Percentiles rank a stretch among this genome's conserved stretches.
Conservation (phyloP, 2,329 filamentous ascomycete species). For the Chalara sp. region DNA sequence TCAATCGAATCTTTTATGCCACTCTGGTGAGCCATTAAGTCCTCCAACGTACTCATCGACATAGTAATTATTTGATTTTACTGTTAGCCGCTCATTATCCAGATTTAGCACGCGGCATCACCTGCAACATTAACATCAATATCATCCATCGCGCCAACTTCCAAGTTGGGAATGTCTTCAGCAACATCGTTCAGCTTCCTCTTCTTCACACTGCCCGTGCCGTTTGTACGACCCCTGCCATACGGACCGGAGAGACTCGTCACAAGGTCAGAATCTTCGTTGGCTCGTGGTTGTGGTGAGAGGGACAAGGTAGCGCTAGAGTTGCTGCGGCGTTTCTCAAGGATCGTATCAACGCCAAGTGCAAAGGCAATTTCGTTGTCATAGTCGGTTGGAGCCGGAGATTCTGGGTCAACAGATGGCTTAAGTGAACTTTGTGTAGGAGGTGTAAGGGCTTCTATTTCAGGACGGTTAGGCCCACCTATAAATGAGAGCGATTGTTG, state of each 20-base stretch:
- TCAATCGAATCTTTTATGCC: too few species aligned
- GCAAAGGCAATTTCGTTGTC: constrained; percentile 30
- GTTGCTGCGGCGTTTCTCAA: constrained; percentile 1
- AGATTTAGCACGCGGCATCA: too few species aligned
- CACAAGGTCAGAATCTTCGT: constrained; percentile 29
- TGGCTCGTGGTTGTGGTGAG: constrained; percentile 12
- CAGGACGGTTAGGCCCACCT: constrained; percentile 64
- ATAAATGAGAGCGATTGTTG: constrained; percentile 41
- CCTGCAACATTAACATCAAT: constrained; percentile 36
- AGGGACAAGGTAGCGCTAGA: constrained; percentile 1
- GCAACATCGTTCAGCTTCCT: constrained; percentile 42
- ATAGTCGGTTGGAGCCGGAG: constrained; percentile 27
- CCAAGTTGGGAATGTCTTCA: too few species aligned
- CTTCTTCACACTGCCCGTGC: constrained; percentile 31
- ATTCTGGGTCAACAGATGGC: too few species aligned
- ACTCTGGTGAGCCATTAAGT: too few species aligned
- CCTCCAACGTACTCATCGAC: too few species aligned
- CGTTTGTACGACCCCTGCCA: too few species aligned
- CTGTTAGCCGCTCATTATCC: too few species aligned
- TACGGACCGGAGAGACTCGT: too few species aligned
- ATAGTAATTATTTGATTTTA: too few species aligned
- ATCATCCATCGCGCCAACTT: too few species aligned
- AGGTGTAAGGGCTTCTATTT: constrained; percentile 84
- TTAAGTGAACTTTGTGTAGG: too few species aligned
- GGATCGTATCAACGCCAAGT: constrained; percentile 16